Percentiles rank a stretch among this genome's conserved stretches.
Evolutionary conservation across 768 basidiomycete species (phyloP).

Genomic region (Panaeolus papilionaceus): DNA sequence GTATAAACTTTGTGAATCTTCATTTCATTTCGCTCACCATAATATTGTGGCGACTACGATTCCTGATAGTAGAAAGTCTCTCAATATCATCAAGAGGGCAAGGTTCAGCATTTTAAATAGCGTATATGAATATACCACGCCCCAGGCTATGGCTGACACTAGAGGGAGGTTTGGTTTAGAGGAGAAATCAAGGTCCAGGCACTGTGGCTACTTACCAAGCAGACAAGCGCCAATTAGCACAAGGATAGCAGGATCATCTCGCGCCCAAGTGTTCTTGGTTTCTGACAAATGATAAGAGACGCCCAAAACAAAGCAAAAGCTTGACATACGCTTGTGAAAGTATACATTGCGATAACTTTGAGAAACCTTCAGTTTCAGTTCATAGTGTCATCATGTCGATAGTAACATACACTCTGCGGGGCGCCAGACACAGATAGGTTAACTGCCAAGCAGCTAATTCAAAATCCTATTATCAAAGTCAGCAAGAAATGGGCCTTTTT

Average conservation of each 20-base stretch:
- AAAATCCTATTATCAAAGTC: constrained; percentile 72
- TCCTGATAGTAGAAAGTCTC: constrained; percentile 87
- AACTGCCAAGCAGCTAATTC: constrained; percentile 97
- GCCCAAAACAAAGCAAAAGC: not conserved
- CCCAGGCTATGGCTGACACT: constrained; percentile 90
- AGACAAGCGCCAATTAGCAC: constrained; percentile 85
- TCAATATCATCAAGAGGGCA: constrained; percentile 81
- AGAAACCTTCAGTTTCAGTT: constrained; percentile 16
- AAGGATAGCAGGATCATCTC: constrained; percentile 96
- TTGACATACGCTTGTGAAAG: constrained; percentile 88
- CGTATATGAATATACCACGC: constrained; percentile 76
- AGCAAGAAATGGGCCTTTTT: constrained; percentile 35
- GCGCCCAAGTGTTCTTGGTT: constrained; percentile 98
- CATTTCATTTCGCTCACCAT: constrained; percentile 56
- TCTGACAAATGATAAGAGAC: constrained; percentile 50
- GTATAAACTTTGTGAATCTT: constrained; percentile 15
- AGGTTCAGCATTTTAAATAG: constrained; percentile 62
- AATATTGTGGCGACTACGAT: constrained; percentile 75
- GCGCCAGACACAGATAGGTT: constrained; percentile 91
- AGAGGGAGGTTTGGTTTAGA: constrained; percentile 16
- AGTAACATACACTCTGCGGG: constrained; percentile 80
- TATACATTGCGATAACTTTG: constrained; percentile 93
- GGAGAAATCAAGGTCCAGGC: not conserved
- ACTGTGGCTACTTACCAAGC: constrained; percentile 53
- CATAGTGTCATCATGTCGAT: constrained; percentile 20